Evolutionary conservation across 2,329 filamentous ascomycete species (phyloP).

Genomic region (Microthyrium microscopicum): DNA sequence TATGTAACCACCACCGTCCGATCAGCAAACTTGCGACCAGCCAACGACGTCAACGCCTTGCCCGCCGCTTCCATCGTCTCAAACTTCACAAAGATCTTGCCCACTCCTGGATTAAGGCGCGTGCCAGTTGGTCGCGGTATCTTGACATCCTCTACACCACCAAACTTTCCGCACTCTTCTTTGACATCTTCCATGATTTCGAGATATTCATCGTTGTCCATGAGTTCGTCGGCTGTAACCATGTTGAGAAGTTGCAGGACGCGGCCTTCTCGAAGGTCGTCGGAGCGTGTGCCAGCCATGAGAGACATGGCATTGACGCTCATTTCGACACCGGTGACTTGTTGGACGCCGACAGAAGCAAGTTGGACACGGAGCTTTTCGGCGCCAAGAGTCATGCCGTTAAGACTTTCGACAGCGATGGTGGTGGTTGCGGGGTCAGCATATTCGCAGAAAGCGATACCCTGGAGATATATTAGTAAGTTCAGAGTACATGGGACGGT

Average conservation of each 20-base stretch:
- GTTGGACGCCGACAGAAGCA: slow-evolving; percentile 86
- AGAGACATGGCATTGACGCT: slow-evolving; percentile 96
- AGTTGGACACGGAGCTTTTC: slow-evolving; percentile 70
- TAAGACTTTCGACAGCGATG: slow-evolving; percentile 76
- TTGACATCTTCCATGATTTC: slow-evolving; percentile 93
- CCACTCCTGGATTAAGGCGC: slow-evolving; percentile 73
- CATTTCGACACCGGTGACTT: slow-evolving; percentile 82
- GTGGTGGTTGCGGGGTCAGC: slow-evolving; percentile 60
- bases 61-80: slow-evolving; percentile 60
- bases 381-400: slow-evolving; percentile 85
- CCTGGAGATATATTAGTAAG: slow-evolving; percentile 33
- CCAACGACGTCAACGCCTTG: slow-evolving; percentile 74
- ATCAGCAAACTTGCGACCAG: slow-evolving; percentile 89
- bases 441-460: slow-evolving; percentile 95
- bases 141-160: slow-evolving; percentile 73
- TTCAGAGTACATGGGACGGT: slow-evolving; percentile 10
- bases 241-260: slow-evolving; percentile 94
- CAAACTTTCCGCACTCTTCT: slow-evolving; percentile 88
- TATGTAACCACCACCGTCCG: slow-evolving; percentile 93
- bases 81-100: slow-evolving; percentile 97
- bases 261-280: slow-evolving; percentile 60
- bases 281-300: slow-evolving; percentile 76
- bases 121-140: slow-evolving; percentile 73
- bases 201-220: slow-evolving; percentile 85
- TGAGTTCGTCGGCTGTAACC: slow-evolving; percentile 88